Evolutionary conservation across 1,139 yeast species (phyloP), one percentile per base, ranked within the genome.

Genomic region (Taphrina deformans): DNA sequence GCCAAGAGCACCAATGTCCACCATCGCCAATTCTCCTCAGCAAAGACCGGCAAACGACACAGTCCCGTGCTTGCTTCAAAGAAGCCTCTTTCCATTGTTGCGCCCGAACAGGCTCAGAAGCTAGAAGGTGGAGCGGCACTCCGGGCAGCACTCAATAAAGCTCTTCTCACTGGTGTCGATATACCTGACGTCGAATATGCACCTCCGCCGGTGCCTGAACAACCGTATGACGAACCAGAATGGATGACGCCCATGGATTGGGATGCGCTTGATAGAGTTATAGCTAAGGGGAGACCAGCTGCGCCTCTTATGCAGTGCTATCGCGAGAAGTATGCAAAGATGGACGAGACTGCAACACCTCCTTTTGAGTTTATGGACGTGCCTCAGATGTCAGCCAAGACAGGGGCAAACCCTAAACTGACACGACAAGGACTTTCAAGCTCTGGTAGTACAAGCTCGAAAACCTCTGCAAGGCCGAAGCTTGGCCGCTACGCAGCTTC

Each of bases 1-100:
- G 51, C 55, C 26, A 59, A 59, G 51, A 48, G 56, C 0, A 59
- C 63, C 33, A 59, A 59, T 50, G 63, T 59, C 14, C 63, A 59
- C 41, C 63, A 59, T 45, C 55, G 63, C 18, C 63, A 59, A 33
- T 59, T 59, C 46, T 35, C 63, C 14, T 48, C 56, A 5, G 56
- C 63, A 6, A 59, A 59, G 56, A 59, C 63, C 7, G 63, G 63
- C n/a, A 59, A 59, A 40, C 55, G 63, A 9, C 63, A 59, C 41
- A 48, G 56, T 29, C 63, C 63, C 3, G 56, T 50, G 3, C 23
- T 21, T 24, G 45, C 56, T 4, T 9, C 45, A 9, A 40, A 27
- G 26, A 35, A 50, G 35, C 51, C 48, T 4, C n/a, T 40, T 21
- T 14, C 35, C 26, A n/a, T 27, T 29, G 56, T 59, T 14, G 45